Evolutionary conservation across 2,329 filamentous ascomycete species (phyloP).

Genomic region (Cladosporium oxysporum): DNA sequence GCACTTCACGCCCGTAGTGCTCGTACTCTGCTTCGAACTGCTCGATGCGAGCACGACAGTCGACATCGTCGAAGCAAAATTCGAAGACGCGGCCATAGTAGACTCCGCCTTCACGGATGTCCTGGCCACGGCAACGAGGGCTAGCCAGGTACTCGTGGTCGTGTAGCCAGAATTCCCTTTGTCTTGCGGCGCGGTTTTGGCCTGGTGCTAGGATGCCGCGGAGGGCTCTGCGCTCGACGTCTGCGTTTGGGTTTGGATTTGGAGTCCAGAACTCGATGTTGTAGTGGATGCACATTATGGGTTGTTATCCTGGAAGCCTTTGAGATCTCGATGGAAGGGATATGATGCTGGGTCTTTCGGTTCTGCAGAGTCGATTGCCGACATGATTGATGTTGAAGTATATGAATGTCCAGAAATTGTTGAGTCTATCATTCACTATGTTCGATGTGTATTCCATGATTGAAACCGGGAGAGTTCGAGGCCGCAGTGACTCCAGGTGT

Average conservation of each 20-base stretch:
- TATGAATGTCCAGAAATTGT: not conserved
- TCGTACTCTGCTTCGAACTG: conserved; percentile 3
- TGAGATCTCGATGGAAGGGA: not conserved
- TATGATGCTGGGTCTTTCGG: not conserved
- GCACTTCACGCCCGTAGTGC: not conserved
- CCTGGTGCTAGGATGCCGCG: not conserved
- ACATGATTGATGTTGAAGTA: not conserved
- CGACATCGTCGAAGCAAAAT: conserved; percentile 5
- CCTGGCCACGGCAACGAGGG: not conserved
- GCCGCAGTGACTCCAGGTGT: not conserved
- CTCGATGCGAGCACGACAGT: not conserved
- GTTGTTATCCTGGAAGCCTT: not conserved
- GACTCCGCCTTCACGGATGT: conserved; percentile 1
- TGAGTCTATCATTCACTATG: not conserved
- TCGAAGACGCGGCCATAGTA: conserved; percentile 5
- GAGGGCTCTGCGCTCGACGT: not conserved
- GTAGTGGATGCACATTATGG: conserved; percentile 10
- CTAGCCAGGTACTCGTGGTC: not conserved
- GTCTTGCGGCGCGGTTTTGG: not conserved
- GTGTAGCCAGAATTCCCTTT: not conserved
- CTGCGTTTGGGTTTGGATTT: not conserved
- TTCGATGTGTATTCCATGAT: not conserved
- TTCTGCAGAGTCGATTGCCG: not conserved
- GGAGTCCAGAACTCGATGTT: conserved; percentile 11
- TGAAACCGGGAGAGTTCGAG: not conserved